A percentile compares a stretch with the other conserved stretches of the same genome.
Evolutionary conservation across 306 rosid genomes (phyloP).

Genomic region (Spatholobus suberectus): DNA sequence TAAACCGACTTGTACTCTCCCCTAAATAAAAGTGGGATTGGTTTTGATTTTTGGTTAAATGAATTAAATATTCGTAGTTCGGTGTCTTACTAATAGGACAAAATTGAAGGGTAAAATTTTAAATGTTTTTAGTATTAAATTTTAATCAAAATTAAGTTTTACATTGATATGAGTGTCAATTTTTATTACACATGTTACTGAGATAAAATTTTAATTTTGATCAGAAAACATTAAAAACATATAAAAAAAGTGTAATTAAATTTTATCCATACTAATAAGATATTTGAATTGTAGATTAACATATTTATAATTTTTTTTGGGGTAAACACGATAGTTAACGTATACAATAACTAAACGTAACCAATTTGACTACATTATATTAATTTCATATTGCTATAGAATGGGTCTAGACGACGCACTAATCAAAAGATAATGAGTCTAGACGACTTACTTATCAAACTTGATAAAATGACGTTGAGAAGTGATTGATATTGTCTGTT

Average conservation of each 20-base stretch:
- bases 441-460: neutral
- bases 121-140: too few species aligned
- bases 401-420: too few species aligned
- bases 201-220: neutral
- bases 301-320: neutral
- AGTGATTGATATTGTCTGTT: neutral
- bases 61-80: neutral
- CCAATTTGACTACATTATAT: neutral
- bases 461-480: neutral
- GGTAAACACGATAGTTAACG: too few species aligned
- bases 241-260: too few species aligned
- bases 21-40: neutral
- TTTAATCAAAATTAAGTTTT: too few species aligned
- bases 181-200: too few species aligned
- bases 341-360: neutral
- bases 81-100: neutral
- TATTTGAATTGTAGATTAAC: neutral
- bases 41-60: neutral
- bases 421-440: neutral
- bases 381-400: neutral
- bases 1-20: too few species aligned
- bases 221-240: too few species aligned
- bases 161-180: too few species aligned
- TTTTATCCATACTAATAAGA: neutral
- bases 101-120: too few species aligned